Evolutionary conservation across 2,329 filamentous ascomycete species (phyloP), one percentile per base, ranked within the genome.

Genomic region (Chaetothyriales sp.): DNA sequence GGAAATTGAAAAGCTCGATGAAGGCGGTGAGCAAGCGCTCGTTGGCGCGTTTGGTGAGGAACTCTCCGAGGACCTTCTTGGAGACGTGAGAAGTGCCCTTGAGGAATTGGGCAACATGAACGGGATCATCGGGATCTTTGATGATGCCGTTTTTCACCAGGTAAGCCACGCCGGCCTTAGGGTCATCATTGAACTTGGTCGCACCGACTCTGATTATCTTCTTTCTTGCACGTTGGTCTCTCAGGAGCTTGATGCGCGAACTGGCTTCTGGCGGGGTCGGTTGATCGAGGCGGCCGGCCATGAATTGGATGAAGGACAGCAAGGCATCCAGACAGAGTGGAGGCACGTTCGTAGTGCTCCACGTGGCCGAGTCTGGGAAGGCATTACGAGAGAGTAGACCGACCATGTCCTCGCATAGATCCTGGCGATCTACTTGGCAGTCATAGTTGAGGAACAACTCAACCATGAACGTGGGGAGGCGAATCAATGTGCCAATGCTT

Each of bases 361-460:
- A 98, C 5, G 89, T 95, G 5, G 90, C 92, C 7, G 92, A 95
- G 66, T 98, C 92, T 0, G 92, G 94, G 58, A 98, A 85, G 1
- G 92, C 92, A 66, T 95, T 98, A 53, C 92, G 80, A 18, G 92
- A 90, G 15, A 98, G 73, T 33, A 98, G 76, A 0, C 92, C 90
- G 54, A 98, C 81, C 78, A 97, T 85, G 64, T 98, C 94, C 70
- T 95, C 86, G 63, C 92, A 98, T 4, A 98, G 72, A 69, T 98
- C 92, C 49, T 83, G 83, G 48, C 89, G 80, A 64, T 98, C 87
- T 49, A 88, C 82, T 63, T 97, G 89, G 63, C 90, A 98, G 67
- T 98, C 92, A 65, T 97, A 98, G 67, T 98, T 98, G 68, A 97
- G 82, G 65, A 95, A 98, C 6, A 98, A 76, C 67, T 98, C 94